These are phyloP conservation scores for Camellia sinensis DNA, from an alignment of 148 eudicot species.

Conservation along the genomic window DNA sequence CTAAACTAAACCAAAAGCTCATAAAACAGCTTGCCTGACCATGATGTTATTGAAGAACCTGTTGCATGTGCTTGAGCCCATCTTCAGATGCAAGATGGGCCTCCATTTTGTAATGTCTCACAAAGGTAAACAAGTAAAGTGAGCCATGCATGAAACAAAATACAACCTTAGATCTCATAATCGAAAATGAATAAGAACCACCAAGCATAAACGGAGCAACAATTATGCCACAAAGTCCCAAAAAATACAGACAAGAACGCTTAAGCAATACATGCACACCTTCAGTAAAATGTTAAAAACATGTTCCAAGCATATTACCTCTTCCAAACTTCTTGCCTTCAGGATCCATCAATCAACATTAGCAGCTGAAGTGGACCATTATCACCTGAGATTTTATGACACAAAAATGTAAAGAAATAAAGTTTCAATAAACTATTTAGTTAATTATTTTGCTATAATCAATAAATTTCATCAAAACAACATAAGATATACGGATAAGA, in stretches of 20 bases:
- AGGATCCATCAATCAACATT: slow-evolving; percentile 73
- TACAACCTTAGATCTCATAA: background rate
- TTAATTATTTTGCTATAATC: too few relatives aligned
- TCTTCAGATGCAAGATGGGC: background rate
- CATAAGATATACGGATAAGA: too few relatives aligned
- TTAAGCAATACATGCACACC: background rate
- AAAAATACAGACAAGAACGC: background rate
- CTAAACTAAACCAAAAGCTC: background rate
- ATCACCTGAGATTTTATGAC: slow-evolving; percentile 31
- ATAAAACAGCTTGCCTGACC: background rate
- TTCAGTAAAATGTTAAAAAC: background rate
- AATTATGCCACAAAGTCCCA: background rate
- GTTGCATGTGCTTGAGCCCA: background rate
- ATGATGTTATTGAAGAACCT: background rate
- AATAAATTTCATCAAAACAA: too few relatives aligned
- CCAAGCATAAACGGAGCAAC: background rate
- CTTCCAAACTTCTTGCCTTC: slow-evolving; percentile 84
- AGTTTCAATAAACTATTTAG: background rate
- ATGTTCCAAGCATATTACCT: slow-evolving; percentile 41
- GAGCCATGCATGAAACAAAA: background rate
- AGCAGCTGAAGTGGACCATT: slow-evolving; percentile 34
- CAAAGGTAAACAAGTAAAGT: background rate
- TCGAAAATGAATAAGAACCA: background rate
- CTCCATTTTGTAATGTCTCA: background rate
- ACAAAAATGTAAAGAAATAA: background rate